Percentiles rank a stretch among this genome's conserved stretches.
Evolutionary conservation across 2,329 filamentous ascomycete genomes (phyloP).

Genomic region (Exophiala bonariae): DNA sequence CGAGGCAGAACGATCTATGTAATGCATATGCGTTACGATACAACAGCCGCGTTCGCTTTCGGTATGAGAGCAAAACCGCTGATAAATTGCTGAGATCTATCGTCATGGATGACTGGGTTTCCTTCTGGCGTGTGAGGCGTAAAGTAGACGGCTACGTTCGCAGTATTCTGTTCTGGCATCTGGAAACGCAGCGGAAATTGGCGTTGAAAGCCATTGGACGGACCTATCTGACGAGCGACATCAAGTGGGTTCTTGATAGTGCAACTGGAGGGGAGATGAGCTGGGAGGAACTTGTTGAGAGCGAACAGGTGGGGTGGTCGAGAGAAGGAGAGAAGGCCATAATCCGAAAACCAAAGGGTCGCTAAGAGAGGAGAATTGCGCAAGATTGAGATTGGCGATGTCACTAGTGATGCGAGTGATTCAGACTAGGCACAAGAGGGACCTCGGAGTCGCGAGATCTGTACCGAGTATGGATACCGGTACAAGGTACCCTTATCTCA

Average conservation of each 20-base stretch:
- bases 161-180: constrained; percentile 78
- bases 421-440: neutral
- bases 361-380: neutral
- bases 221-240: constrained; percentile 73
- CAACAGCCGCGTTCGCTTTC: constrained; percentile 49
- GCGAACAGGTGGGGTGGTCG: constrained; percentile 82
- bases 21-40: constrained; percentile 70
- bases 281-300: constrained; percentile 71
- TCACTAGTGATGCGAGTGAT: neutral
- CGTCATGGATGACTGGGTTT: constrained; percentile 77
- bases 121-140: constrained; percentile 70
- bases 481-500: too few species aligned
- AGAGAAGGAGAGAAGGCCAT: constrained; percentile 70
- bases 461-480: too few species aligned
- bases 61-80: constrained; percentile 66
- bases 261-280: constrained; percentile 43
- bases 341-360: constrained; percentile 60
- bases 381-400: too few species aligned
- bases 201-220: constrained; percentile 83
- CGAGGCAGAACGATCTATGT: constrained; percentile 72
- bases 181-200: constrained; percentile 70
- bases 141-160: constrained; percentile 78
- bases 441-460: too few species aligned
- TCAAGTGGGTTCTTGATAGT: constrained; percentile 67
- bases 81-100: constrained; percentile 69